Conservation (phyloP, 495 filamentous ascomycete genomes). For the Aspergillus cavernicola region DNA sequence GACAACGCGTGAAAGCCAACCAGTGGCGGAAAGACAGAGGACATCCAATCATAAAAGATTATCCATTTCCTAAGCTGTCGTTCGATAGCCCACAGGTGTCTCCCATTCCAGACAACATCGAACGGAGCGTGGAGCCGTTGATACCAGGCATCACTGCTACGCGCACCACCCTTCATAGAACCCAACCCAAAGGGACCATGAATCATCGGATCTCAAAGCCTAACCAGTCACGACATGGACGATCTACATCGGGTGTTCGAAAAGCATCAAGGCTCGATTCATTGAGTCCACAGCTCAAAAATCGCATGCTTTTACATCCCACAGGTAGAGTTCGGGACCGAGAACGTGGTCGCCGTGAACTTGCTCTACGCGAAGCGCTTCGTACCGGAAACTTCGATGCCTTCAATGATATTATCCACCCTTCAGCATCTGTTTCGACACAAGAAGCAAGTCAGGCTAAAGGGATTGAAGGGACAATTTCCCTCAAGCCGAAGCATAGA, state of each 20-base stretch:
- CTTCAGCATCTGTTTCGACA: not conserved
- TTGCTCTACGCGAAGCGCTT: not conserved
- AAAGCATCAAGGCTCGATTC: conserved; percentile 4
- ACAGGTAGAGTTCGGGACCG: not conserved
- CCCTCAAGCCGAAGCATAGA: conserved; percentile 1
- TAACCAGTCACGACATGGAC: not conserved
- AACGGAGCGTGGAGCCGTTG: not conserved
- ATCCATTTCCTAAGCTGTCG: conserved; percentile 16
- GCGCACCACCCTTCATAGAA: not conserved
- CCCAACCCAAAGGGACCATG: not conserved
- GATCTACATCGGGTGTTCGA: not conserved
- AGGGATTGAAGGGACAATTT: too few species aligned
- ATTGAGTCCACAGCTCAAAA: conserved; percentile 6
- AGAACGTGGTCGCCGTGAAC: conserved; percentile 4
- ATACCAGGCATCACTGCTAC: not conserved
- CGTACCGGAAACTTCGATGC: not conserved
- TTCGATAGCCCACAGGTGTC: conserved; percentile 6
- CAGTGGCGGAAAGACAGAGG: conserved; percentile 15
- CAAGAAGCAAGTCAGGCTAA: not conserved
- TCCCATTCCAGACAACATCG: not conserved
- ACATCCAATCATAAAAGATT: not conserved
- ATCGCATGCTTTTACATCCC: not conserved
- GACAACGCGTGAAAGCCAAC: conserved; percentile 2
- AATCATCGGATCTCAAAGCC: not conserved
- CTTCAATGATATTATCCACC: not conserved